Base-by-base conservation (phyloP, 164 flowering plant genomes). In the Cinnamomum micranthum region DNA sequence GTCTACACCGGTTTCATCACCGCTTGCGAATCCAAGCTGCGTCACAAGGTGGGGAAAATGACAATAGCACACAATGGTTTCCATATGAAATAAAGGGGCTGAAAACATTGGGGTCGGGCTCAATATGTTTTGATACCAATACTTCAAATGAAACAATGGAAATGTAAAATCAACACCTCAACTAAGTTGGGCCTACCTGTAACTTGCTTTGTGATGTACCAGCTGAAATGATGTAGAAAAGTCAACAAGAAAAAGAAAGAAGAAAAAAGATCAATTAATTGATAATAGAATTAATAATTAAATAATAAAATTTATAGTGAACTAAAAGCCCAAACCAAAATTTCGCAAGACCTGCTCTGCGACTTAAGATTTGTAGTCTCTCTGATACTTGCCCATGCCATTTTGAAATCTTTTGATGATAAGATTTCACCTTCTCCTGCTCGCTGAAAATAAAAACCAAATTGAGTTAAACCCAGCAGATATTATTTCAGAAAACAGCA, bases 301-400 rank as follows among this genome's bases (percentile, higher is more conserved):
- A 47, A 69, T 50, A 9, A 69, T 69, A 47, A 7, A 4, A 69
- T 69, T 69, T 47, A 47, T n/a, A 10, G 47, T 65, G 31, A 55
- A 23, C 31, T 31, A 55, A 55, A 67, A 28, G 17, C 17, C 60
- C n/a, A 55, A 13, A 17, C 6, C 6, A 71, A 17, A 71, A 13
- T n/a, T 41, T 65, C 23, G 50, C 25, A 2, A 23, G 17, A 92
- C 98, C 97, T 88, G 91, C 55, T 69, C 97, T 84, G 20, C 79
- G 80, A 78, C 74, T 72, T 70, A 96, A 82, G 47, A 82, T 79
- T 73, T 84, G 88, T 52, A 96, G 80, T 76, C 99, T 90, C 68
- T 96, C 98, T 17, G 91, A 82, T 70, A 92, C 96, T 78, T 94
- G 88, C 27, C 86, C 85, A 74, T 90, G 91, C 99, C 98, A 96